phyloP scores from a whole-genome alignment of 2,329 filamentous ascomycete species.

The Fusarium phyllophilum region DNA sequence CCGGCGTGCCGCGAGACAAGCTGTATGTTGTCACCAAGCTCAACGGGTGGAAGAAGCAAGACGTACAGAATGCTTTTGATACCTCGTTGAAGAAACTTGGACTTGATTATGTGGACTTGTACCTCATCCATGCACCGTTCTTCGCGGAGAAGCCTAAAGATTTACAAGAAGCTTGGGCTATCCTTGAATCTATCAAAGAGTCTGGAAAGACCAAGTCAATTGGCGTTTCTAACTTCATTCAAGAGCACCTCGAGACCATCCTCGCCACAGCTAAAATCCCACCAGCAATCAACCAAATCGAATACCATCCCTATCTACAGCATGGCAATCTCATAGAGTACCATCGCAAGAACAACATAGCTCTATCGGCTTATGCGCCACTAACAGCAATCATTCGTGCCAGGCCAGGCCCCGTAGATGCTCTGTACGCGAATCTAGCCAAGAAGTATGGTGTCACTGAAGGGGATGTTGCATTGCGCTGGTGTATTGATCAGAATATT shows the following conservation, averaged over 20 bases:
- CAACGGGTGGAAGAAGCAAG: neutral
- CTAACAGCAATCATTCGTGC: neutral
- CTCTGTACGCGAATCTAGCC: accelerated
- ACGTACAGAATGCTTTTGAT: neutral
- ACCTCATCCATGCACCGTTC: neutral
- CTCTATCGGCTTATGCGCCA: neutral
- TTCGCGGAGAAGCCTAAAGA: neutral
- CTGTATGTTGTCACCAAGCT: neutral
- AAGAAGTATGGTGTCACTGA: neutral
- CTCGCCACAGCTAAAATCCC: neutral
- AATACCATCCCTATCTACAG: neutral
- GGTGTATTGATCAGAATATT: neutral
- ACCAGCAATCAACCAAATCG: neutral
- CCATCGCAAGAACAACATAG: neutral
- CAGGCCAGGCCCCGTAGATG: neutral
- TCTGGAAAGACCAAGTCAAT: neutral
- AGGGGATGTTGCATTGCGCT: neutral
- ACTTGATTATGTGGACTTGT: neutral
- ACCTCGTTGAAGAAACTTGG: neutral
- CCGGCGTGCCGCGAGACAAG: neutral
- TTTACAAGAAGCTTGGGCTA: neutral
- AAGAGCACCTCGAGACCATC: neutral
- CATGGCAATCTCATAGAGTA: neutral
- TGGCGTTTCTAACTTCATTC: neutral
- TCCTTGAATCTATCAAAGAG: neutral